A percentile compares a stretch with the other conserved stretches of the same genome.
Conservation (phyloP, 192 early-diverging fungal species). For the Backusella mclennaniae region DNA sequence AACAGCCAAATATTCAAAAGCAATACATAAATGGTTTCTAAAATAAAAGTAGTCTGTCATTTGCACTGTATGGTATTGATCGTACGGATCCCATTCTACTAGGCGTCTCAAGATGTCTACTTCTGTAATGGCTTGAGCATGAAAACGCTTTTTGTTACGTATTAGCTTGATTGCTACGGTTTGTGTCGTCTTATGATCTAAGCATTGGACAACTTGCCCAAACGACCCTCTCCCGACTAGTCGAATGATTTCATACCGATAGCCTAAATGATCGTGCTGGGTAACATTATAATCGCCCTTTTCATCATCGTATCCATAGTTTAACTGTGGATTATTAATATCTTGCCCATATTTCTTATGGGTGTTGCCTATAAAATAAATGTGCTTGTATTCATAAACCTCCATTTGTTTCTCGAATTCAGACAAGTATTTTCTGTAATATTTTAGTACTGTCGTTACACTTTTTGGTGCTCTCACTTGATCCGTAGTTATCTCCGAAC, state of each 20-base stretch:
- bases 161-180: conserved; percentile 93
- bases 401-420: conserved; percentile 80
- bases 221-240: conserved; percentile 86
- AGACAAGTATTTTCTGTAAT: conserved; percentile 70
- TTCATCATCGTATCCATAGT: conserved; percentile 84
- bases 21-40: conserved; percentile 95
- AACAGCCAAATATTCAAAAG: conserved; percentile 88
- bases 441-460: conserved; percentile 56
- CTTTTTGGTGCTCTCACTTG: conserved; percentile 35
- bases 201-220: conserved; percentile 91
- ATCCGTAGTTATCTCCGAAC: neutral
- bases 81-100: conserved; percentile 81
- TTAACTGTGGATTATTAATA: conserved; percentile 51
- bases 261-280: conserved; percentile 85
- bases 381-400: conserved; percentile 72
- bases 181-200: conserved; percentile 88
- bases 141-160: conserved; percentile 94
- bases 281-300: conserved; percentile 91
- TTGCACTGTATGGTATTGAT: conserved; percentile 77
- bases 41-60: conserved; percentile 95
- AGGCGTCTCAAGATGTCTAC: conserved; percentile 89
- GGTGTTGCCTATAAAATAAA: conserved; percentile 85
- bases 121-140: conserved; percentile 92
- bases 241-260: conserved; percentile 92
- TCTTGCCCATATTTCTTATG: conserved; percentile 52